Base-by-base conservation (phyloP, 2,329 filamentous ascomycete genomes). In the Alternaria angustiovoidea region DNA sequence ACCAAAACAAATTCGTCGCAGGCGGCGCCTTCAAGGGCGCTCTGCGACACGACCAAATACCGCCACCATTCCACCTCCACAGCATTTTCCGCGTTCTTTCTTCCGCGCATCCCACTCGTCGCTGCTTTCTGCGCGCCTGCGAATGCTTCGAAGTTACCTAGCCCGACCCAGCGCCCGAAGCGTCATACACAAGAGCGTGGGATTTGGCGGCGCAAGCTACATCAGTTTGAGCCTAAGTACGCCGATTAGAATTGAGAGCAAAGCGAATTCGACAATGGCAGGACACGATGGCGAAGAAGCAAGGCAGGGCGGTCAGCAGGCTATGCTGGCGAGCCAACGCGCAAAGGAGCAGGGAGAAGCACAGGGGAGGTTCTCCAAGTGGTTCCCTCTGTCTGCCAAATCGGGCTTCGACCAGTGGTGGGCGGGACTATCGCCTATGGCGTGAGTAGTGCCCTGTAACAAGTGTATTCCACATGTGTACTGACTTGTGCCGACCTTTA, bases 351-450 rank as follows among this genome's bases (percentile, higher is more conserved):
- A 75, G 54, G 74, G 71, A 6, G 72, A 77, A 54, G 68, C 54
- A 12, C 73, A 75, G 64, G 70, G 79, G 12, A 39, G 74, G 12
- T 66, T 75, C 28, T 65, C 69, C 5, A 69, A 80, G 34, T 89
- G 86, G 78, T 98, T 99, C 68, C 94, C 95, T 2, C 81, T 98
- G 22, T 90, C 93, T 51, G 97, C 97, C 81, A 95, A 94, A 73
- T 93, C 97, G 59, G 94, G 92, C 16, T 92, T 93, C 64, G 53
- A 52, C 34, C 68, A 71, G 39, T 73, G 94, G 93, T 99, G 95
- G 95, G 87, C 89, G 11, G 90, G 88, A 64, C 82, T 95, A n/a
- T 89, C 93, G 1, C 91, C 95, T 3, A 89, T 90, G 18, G 85
- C 89, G 46, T 49, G 22, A 49, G 46, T 49, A 7, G 4, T 26